Percentiles rank a stretch among this genome's conserved stretches.
Conservation (phyloP, 805 yeast genomes). For the Schizosaccharomyces lindneri region DNA sequence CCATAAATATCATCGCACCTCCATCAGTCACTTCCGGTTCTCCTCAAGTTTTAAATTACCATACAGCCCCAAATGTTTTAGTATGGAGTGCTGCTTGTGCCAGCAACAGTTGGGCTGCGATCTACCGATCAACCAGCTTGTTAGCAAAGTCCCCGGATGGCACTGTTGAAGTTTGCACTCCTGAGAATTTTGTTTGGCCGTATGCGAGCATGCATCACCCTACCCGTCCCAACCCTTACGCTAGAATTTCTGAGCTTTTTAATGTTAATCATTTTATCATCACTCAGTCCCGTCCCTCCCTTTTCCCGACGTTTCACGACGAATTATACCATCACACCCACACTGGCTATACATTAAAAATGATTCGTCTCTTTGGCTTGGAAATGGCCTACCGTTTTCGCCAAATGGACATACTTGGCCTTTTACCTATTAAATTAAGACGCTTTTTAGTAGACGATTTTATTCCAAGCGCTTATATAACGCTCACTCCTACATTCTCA, state of each 20-base stretch:
- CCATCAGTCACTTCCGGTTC: constrained; percentile 79
- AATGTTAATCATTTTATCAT: constrained; percentile 94
- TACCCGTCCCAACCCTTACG: constrained; percentile 30
- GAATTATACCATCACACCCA: background rate
- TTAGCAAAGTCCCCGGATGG: constrained; percentile 57
- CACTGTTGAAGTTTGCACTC: constrained; percentile 24
- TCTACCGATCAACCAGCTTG: constrained; percentile 66
- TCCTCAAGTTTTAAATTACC: constrained; percentile 64
- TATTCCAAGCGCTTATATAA: background rate
- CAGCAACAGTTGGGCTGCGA: constrained; percentile 79
- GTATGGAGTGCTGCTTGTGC: constrained; percentile 86
- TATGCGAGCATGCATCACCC: constrained; percentile 80
- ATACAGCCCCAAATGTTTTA: constrained; percentile 79
- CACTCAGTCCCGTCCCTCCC: constrained; percentile 95
- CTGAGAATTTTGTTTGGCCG: constrained; percentile 77
- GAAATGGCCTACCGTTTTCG: background rate
- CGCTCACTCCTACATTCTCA: background rate
- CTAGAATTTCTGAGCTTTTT: constrained; percentile 54
- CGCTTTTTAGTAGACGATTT: background rate
- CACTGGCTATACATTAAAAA: background rate
- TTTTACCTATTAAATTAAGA: background rate
- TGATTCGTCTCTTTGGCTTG: background rate
- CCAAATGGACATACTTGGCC: background rate
- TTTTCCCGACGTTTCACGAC: constrained; percentile 34
- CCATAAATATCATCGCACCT: constrained; percentile 77